Evolutionary conservation across 2,329 filamentous ascomycete genomes (phyloP), one percentile per base, ranked within the genome.

Genomic region (Fusarium goolgardi): DNA sequence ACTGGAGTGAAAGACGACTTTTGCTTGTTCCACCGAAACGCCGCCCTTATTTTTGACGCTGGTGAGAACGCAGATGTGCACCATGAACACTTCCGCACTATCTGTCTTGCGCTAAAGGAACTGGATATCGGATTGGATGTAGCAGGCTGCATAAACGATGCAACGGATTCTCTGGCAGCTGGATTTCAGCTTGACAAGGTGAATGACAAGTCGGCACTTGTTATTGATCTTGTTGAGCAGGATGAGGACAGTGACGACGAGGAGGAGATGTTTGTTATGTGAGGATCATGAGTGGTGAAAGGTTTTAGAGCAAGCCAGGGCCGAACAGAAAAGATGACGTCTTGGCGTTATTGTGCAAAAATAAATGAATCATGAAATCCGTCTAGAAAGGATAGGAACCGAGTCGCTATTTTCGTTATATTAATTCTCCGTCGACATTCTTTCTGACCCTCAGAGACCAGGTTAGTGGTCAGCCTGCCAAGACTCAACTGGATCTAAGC

Each of bases 171-270:
- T 6, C 37, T 63, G 10, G 50, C 49, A 5, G 59, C 31, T 3
- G 59, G 59, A 0, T 63, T 63, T 4, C 59, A 63, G 13, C 37
- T 63, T 4, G 59, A 63, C 6, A 63, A 21, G 27, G 35, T 63
- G 6, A 63, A 44, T 20, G 59, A 63, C 4, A 55, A 29, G 18
- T 45, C 59, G 9, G 59, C 59, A 3, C 16, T 63, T 16, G 58
- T 63, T 0, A 63, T 63, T 15, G 59, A 63, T 34, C 58, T 63
- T 12, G 50, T 63, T 2, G 50, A 18, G n/a, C 32, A 50, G 9
- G 58, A 63, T 34, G 57, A 63, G 21, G 58, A 63, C 3, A 63
- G 59, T 11, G 59, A 63, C 12, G 58, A 43, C 0, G 58, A 63
- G 12, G 47, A 50, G 18, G 47, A 50, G 34, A 50, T 50, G 47